Evolutionary conservation across 2,329 filamentous ascomycete species (phyloP).

Genomic region (Alternaria gaisen): DNA sequence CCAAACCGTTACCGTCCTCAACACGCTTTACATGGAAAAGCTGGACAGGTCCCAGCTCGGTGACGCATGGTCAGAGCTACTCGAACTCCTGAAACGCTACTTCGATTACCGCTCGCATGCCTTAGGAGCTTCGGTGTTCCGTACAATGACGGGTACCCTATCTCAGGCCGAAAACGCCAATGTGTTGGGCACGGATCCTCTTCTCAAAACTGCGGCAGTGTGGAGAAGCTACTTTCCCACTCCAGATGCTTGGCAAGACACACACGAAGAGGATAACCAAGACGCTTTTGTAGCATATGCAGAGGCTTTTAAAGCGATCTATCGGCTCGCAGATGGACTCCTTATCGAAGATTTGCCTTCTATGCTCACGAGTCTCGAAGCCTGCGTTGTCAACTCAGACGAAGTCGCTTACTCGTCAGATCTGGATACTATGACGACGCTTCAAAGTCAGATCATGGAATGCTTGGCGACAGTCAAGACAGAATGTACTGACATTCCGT

Average conservation of each 20-base stretch:
- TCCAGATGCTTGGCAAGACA: slow-evolving; percentile 31
- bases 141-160: slow-evolving; percentile 52
- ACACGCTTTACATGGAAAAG: slow-evolving; percentile 78
- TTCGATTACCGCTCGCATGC: slow-evolving; percentile 52
- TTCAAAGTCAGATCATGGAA: slow-evolving; percentile 75
- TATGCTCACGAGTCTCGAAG: slow-evolving; percentile 76
- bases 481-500: slow-evolving; percentile 70
- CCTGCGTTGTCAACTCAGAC: slow-evolving; percentile 75
- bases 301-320: slow-evolving; percentile 77
- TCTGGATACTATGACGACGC: slow-evolving; percentile 73
- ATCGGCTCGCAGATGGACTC: slow-evolving; percentile 73
- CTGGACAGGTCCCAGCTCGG: slow-evolving; percentile 74
- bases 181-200: slow-evolving; percentile 31
- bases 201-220: slow-evolving; percentile 45
- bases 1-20: slow-evolving; percentile 59
- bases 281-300: slow-evolving; percentile 87
- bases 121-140: slow-evolving; percentile 55
- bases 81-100: slow-evolving; percentile 70
- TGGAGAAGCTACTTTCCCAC: slow-evolving; percentile 49
- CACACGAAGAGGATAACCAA: slow-evolving; percentile 66
- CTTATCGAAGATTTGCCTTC: slow-evolving; percentile 69
- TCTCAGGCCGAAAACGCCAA: slow-evolving; percentile 37
- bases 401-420: slow-evolving; percentile 74
- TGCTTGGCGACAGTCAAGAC: slow-evolving; percentile 73
- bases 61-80: slow-evolving; percentile 76